These are phyloP conservation scores for Lactifluus volemus DNA, from an alignment of 768 basidiomycete genomes.

Conservation along the genomic window DNA sequence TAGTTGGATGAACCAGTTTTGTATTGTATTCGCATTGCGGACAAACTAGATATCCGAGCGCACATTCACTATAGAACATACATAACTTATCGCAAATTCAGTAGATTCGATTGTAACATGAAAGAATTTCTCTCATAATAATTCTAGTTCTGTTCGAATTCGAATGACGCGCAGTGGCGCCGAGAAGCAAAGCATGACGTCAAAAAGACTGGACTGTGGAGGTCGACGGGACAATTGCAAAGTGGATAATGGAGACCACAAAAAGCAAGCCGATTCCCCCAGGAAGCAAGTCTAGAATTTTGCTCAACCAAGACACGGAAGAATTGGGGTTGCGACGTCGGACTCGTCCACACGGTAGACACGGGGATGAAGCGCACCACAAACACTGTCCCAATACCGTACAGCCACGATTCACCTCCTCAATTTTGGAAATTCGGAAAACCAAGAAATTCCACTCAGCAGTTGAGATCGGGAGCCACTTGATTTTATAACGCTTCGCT, in stretches of 20 bases:
- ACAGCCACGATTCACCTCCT: neutral
- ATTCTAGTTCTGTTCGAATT: slow-evolving; percentile 5
- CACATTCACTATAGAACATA: slow-evolving; percentile 7
- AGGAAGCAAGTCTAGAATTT: slow-evolving; percentile 7
- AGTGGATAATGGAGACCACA: neutral
- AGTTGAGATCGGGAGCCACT: slow-evolving; percentile 8
- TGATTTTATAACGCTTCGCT: neutral
- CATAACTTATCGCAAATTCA: slow-evolving; percentile 9
- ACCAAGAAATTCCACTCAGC: neutral
- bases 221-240: neutral
- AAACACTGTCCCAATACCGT: neutral
- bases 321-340: slow-evolving; percentile 9
- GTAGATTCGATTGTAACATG: slow-evolving; percentile 1
- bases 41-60: slow-evolving; percentile 1
- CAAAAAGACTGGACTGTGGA: neutral
- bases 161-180: slow-evolving; percentile 8
- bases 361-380: neutral
- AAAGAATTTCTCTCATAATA: neutral
- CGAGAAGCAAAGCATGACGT: slow-evolving; percentile 8
- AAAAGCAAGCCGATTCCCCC: neutral
- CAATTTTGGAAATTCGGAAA: slow-evolving; percentile 1
- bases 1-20: neutral
- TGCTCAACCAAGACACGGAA: neutral
- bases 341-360: neutral
- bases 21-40: slow-evolving; percentile 4